phyloP scores from a whole-genome alignment of 2,329 filamentous ascomycete genomes.

The Sclerotinia sclerotiorum region DNA sequence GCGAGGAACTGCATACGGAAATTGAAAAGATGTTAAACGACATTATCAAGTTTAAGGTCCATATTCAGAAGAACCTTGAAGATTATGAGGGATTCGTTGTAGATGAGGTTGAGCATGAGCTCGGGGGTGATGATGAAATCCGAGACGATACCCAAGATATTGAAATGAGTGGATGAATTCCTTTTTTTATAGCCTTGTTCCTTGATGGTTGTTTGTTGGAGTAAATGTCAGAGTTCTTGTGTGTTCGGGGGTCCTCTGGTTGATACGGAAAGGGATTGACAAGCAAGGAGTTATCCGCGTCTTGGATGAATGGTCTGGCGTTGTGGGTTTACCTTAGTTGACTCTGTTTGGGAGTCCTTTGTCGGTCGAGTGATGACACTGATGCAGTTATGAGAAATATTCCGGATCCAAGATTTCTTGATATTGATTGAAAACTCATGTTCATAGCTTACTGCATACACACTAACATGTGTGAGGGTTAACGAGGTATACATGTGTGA shows the following conservation, averaged over 20 bases:
- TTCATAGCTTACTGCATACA: too few species aligned
- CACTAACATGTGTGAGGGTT: too few species aligned
- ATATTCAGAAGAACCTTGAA: constrained; percentile 88
- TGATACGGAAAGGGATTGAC: not conserved
- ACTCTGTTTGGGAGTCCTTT: not conserved
- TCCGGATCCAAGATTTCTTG: not conserved
- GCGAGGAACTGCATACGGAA: constrained; percentile 97
- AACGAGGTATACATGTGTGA: too few species aligned
- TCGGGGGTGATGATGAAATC: constrained; percentile 60
- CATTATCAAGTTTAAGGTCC: constrained; percentile 97
- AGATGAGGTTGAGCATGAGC: constrained; percentile 85
- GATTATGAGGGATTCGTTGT: constrained; percentile 93
- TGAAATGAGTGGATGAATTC: constrained; percentile 43
- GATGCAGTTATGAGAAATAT: constrained; percentile 6
- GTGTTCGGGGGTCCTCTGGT: not conserved
- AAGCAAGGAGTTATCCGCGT: constrained; percentile 6
- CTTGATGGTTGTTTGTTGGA: not conserved
- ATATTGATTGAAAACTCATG: not conserved
- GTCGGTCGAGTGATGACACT: not conserved
- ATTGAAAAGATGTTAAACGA: constrained; percentile 96
- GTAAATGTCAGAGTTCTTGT: not conserved
- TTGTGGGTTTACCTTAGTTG: not conserved
- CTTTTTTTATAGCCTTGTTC: not conserved
- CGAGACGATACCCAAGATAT: constrained; percentile 54
- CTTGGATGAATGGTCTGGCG: constrained; percentile 6